Evolutionary conservation across 73 alveolate species (phyloP).

Genomic region (Paramecium sexaurelia): DNA sequence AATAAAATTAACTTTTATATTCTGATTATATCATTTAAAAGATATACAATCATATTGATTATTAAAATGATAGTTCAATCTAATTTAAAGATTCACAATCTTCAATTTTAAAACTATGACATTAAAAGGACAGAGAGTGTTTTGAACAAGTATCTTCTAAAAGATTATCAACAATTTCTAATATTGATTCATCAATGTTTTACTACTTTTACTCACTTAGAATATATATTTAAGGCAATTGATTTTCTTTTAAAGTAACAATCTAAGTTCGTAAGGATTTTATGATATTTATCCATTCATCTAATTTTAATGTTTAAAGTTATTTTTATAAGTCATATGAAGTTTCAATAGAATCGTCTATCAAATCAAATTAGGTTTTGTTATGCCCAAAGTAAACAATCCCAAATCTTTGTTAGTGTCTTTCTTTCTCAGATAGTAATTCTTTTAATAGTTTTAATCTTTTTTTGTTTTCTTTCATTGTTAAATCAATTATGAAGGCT

Average conservation of each 20-base stretch:
- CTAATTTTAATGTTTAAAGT: background rate
- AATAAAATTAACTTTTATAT: background rate
- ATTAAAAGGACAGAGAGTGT: background rate
- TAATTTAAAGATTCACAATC: background rate
- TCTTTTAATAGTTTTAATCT: background rate
- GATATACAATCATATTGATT: background rate
- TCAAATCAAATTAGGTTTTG: background rate
- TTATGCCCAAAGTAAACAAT: background rate
- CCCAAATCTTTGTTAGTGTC: background rate
- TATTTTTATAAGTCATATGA: background rate
- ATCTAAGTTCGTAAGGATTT: background rate
- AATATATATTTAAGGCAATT: background rate
- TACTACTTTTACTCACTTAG: background rate
- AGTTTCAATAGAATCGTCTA: background rate
- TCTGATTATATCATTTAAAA: background rate
- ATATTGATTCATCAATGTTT: background rate
- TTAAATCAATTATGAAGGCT: background rate
- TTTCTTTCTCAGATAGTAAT: background rate
- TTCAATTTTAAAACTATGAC: background rate
- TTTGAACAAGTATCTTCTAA: background rate
- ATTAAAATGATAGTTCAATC: background rate
- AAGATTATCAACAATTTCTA: background rate
- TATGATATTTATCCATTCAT: background rate
- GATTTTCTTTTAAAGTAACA: background rate
- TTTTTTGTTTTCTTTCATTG: background rate